Evolutionary conservation across 345 rosid genomes (phyloP).

Genomic region (Lumnitzera littorea): DNA sequence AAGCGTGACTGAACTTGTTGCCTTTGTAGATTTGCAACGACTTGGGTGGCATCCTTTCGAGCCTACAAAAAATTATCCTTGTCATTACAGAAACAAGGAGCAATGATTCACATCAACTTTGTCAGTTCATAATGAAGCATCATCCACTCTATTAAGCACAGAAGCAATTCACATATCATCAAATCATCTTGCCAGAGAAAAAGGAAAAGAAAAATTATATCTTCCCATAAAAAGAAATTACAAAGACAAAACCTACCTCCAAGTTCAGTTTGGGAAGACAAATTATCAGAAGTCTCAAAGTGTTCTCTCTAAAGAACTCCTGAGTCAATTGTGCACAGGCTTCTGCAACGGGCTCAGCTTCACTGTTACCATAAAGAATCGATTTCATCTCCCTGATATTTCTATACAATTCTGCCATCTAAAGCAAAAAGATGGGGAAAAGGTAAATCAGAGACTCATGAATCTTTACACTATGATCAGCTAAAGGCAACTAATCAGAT

Average conservation of each 20-base stretch:
- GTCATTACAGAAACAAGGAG: constrained; percentile 7
- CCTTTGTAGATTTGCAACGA: constrained; percentile 94
- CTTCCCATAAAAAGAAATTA: background rate
- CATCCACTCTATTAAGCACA: no score
- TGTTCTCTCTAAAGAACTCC: constrained; percentile 86
- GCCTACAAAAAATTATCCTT: constrained; percentile 40
- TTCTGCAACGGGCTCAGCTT: constrained; percentile 90
- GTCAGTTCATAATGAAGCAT: no score
- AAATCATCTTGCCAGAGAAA: no score
- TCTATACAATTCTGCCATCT: constrained; percentile 82
- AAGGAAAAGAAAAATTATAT: no score
- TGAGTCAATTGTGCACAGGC: constrained; percentile 89
- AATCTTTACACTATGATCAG: background rate
- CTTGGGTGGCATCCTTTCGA: constrained; percentile 95
- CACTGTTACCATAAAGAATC: constrained; percentile 90
- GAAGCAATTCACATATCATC: no score
- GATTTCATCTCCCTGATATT: constrained; percentile 79
- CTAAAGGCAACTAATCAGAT: no score
- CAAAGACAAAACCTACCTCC: constrained; percentile 44
- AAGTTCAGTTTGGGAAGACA: constrained; percentile 82
- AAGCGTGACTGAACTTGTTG: constrained; percentile 84
- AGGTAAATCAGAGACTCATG: background rate
- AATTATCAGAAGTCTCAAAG: constrained; percentile 57
- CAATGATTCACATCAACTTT: background rate
- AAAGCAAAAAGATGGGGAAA: background rate